Evolutionary conservation across 805 yeast genomes (phyloP).

Genomic region (Candida qinlingensis): DNA sequence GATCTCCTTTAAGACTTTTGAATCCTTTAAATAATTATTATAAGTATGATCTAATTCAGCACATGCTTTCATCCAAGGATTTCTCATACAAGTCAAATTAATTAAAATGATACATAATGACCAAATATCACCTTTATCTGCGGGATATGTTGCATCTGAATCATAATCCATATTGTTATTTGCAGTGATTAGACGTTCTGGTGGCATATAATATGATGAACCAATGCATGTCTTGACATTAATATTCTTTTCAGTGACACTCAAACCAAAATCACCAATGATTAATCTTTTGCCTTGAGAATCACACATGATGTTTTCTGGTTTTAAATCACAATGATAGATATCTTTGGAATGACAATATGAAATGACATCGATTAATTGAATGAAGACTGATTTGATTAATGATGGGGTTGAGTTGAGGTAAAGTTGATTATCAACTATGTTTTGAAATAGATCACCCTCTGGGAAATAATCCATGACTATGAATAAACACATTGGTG

Average conservation of each 20-base stretch:
- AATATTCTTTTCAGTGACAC: slow-evolving; percentile 53
- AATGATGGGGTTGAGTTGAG: slow-evolving; percentile 39
- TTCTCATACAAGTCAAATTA: slow-evolving; percentile 75
- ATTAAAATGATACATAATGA: slow-evolving; percentile 76
- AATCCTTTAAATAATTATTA: slow-evolving; percentile 52
- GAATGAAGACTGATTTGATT: slow-evolving; percentile 58
- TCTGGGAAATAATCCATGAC: slow-evolving; percentile 83
- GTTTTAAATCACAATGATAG: slow-evolving; percentile 92
- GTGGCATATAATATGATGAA: slow-evolving; percentile 88
- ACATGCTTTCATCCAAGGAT: slow-evolving; percentile 87
- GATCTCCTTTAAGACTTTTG: slow-evolving; percentile 53
- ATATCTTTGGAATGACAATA: slow-evolving; percentile 81
- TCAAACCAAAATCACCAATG: slow-evolving; percentile 87
- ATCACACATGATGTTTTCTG: slow-evolving; percentile 81
- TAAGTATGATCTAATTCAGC: slow-evolving; percentile 54
- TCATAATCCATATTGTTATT: slow-evolving; percentile 24
- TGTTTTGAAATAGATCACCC: slow-evolving; percentile 83
- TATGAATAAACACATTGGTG: slow-evolving; percentile 53
- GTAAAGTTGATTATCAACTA: slow-evolving; percentile 69
- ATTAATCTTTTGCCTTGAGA: slow-evolving; percentile 49
- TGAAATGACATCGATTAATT: slow-evolving; percentile 75
- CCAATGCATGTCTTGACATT: slow-evolving; percentile 79
- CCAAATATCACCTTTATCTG: slow-evolving; percentile 82
- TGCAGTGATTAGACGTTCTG: slow-evolving; percentile 57
- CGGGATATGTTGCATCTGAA: slow-evolving; percentile 42